Base-by-base conservation (phyloP, 352 stramenopile species). In the Phytophthora podocarpi region DNA sequence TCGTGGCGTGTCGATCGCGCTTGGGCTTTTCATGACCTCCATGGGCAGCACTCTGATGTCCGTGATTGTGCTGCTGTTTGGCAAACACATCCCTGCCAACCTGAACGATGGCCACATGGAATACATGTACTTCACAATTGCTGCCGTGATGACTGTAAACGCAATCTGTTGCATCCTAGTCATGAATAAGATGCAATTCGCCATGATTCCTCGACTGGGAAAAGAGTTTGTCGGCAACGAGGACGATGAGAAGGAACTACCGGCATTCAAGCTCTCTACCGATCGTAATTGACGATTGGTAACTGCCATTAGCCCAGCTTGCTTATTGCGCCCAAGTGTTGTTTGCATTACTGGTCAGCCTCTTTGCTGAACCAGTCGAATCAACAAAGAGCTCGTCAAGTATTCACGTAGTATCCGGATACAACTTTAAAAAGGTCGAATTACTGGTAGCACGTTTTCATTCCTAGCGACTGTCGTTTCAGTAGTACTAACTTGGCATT, bases 81-180 rank as follows among this genome's bases (percentile, higher is more conserved):
- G 52, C 43, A 61, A 61, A 31, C 34, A 46, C 18, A 61, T 61
- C 20, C 52, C 52, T 40, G 45, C 55, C 5, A 54, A 87, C 64
- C 47, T 89, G 42, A 87, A 89, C 63, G 59, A 86, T 12, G 68
- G 71, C 34, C 53, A 85, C 60, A 52, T 87, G 21, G 77, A 87
- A 72, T 67, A 74, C 59, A 62, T 73, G 42, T 71, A 67, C 53
- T 77, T 72, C 34, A 55, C 58, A 11, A 55, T 75, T 23, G 63
- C 50, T 32, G 59, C 7, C 12, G 50, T 75, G 40, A 74, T 71
- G 55, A 9, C 62, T 26, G 54, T 76, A 18, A 72, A 70, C 37
- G 55, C 67, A 24, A 50, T 77, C 31, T 62, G 70, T 62, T 70
- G 56, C 54, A 30, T 69, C 34, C 15, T 75, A 2, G 67, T 80